Evolutionary conservation across 164 flowering plant species (phyloP).

Genomic region (Chloranthus sessilifolius): DNA sequence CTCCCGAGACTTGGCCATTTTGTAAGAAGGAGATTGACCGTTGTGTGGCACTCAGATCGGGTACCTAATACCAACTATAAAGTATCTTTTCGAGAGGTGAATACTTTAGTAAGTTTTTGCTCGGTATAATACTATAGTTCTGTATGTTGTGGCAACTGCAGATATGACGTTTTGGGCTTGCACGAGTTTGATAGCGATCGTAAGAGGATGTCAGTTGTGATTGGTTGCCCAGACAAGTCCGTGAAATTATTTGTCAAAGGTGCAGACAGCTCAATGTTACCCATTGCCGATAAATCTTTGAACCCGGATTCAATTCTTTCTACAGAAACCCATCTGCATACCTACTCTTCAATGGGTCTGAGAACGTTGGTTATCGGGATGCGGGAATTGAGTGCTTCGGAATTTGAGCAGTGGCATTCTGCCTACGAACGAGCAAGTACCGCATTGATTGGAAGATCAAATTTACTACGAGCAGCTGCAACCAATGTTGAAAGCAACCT

Average conservation of each 20-base stretch:
- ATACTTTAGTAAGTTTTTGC: background rate
- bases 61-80: too few species aligned
- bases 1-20: too few species aligned
- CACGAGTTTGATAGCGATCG: constrained; percentile 99
- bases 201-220: constrained; percentile 95
- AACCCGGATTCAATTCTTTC: constrained; percentile 28
- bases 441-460: constrained; percentile 74
- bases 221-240: constrained; percentile 77
- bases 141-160: constrained; percentile 38
- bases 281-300: constrained; percentile 46
- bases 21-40: too few species aligned
- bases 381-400: constrained; percentile 56
- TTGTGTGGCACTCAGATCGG: constrained; percentile 57
- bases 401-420: constrained; percentile 80
- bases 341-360: constrained; percentile 73
- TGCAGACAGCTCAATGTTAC: constrained; percentile 86
- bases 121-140: constrained; percentile 3
- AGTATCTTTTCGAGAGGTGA: background rate
- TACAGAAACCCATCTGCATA: constrained; percentile 68
- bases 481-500: constrained; percentile 55
- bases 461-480: constrained; percentile 79
- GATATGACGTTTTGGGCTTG: constrained; percentile 92
- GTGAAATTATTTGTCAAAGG: constrained; percentile 92
- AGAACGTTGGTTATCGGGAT: constrained; percentile 88
- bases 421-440: constrained; percentile 82